Base-by-base conservation (phyloP, 805 yeast genomes). In the Jamesozyma hellenica region DNA sequence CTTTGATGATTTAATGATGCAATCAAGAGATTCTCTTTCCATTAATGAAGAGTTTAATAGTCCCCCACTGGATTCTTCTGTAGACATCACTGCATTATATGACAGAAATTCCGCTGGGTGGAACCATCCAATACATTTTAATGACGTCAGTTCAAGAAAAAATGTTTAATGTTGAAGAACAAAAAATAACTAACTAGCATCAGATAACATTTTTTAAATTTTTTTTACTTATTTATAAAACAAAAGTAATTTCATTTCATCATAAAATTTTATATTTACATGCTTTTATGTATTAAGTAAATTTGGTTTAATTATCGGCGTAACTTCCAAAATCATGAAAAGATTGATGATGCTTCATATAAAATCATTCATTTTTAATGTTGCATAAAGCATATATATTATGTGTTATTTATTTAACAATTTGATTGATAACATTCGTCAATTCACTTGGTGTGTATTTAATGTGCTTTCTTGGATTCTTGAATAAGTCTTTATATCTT, bases 401-500 rank as follows among this genome's bases (percentile, higher is more conserved):
- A n/a, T n/a, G n/a, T n/a, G n/a, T n/a, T n/a, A 21, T 9, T 15
- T 38, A 55, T 38, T 49, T 50, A 14, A 51, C 54, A 21, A 55
- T 36, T 42, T 55, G 56, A 38, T 50, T 57, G 25, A 56, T 45
- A 4, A 51, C 49, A 14, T 53, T 42, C 6, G 53, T 56, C 31
- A 57, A 40, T 34, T 55, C 63, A 34, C 44, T 52, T 11, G 61
- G 65, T n/a, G 60, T 53, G 37, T 58, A 61, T 41, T 53, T 60
- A 33, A 61, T 56, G 44, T 61, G 64, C 39, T 61, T 61, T 39
- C 62, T 53, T 28, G 62, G 61, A 42, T 61, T 58, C 38, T 60
- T 61, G 41, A 61, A 61, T 3, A 58, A 47, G 29, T 55, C 61
- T 30, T 58, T 54, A 43, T 61, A 61, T 58, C 83, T 82, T 50